Conservation (phyloP, 495 filamentous ascomycete species). For the Bacidia rubella region DNA sequence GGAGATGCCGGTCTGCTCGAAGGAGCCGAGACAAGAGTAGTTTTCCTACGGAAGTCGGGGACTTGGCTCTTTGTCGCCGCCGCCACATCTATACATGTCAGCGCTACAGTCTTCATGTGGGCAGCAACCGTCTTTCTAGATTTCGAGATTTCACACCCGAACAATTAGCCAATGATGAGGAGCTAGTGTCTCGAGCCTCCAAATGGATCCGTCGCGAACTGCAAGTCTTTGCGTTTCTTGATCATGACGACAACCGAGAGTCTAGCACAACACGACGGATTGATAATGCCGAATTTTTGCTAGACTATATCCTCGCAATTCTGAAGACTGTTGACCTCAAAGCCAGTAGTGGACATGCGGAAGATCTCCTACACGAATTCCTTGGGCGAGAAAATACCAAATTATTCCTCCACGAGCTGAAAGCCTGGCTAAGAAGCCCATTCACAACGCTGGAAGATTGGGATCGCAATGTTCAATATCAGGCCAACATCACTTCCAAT, state of each 20-base stretch:
- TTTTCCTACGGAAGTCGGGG: conserved; percentile 14
- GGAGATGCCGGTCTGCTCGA: too few species aligned
- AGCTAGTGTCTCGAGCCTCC: conserved; percentile 68
- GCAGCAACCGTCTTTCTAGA: conserved; percentile 65
- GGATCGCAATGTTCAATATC: conserved; percentile 73
- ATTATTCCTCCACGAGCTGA: conserved; percentile 75
- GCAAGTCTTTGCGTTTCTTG: conserved; percentile 70
- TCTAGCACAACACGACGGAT: conserved; percentile 32
- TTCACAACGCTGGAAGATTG: conserved; percentile 55
- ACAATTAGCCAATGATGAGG: conserved; percentile 46
- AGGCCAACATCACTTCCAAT: not conserved
- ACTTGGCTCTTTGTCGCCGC: conserved; percentile 52
- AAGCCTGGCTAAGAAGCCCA: conserved; percentile 69
- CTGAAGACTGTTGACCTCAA: conserved; percentile 86
- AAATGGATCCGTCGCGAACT: conserved; percentile 83
- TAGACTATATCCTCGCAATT: conserved; percentile 81
- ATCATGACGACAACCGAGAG: conserved; percentile 23
- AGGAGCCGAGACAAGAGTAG: not conserved
- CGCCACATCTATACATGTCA: conserved; percentile 62
- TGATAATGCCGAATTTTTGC: conserved; percentile 76
- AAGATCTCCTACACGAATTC: conserved; percentile 78
- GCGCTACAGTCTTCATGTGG: conserved; percentile 73
- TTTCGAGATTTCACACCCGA: conserved; percentile 64
- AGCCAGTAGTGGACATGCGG: conserved; percentile 68
- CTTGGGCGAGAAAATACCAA: conserved; percentile 63